Conservation (phyloP, 352 stramenopile species). For the Globisporangium acanthophoron region DNA sequence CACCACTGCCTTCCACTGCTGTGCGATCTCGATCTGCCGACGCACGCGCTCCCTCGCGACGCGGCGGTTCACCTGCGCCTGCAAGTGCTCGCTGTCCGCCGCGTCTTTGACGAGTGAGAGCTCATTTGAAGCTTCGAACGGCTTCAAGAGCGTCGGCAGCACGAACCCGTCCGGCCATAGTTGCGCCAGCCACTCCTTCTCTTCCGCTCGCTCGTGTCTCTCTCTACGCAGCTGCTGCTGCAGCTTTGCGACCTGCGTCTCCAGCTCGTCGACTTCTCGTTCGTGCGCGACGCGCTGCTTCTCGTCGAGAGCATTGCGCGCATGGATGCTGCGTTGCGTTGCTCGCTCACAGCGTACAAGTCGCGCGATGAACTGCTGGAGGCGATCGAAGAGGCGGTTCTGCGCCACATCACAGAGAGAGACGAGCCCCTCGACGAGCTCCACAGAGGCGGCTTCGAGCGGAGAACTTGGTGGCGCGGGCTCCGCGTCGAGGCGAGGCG, state of each 20-base stretch:
- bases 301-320: not conserved
- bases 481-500: not conserved
- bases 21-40: constrained; percentile 31
- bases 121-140: constrained; percentile 16
- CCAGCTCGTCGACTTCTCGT: constrained; percentile 6
- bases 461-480: not conserved
- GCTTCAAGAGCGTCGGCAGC: constrained; percentile 49
- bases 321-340: not conserved
- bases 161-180: constrained; percentile 59
- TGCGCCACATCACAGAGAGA: constrained; percentile 12
- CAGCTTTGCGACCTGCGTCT: constrained; percentile 15
- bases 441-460: not conserved
- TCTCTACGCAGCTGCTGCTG: constrained; percentile 26
- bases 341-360: constrained; percentile 6
- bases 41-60: constrained; percentile 33
- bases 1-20: constrained; percentile 50
- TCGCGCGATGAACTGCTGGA: constrained; percentile 6
- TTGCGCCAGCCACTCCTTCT: constrained; percentile 55
- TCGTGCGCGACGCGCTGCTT: not conserved
- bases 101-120: constrained; percentile 20
- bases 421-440: constrained; percentile 21
- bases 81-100: constrained; percentile 20
- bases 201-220: constrained; percentile 38
- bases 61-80: constrained; percentile 32
- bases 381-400: constrained; percentile 5